Percentiles rank a stretch among this genome's conserved stretches.
These are phyloP conservation scores for Didymella segeticola DNA, from an alignment of 2,329 filamentous ascomycete species.

Conservation along the genomic window DNA sequence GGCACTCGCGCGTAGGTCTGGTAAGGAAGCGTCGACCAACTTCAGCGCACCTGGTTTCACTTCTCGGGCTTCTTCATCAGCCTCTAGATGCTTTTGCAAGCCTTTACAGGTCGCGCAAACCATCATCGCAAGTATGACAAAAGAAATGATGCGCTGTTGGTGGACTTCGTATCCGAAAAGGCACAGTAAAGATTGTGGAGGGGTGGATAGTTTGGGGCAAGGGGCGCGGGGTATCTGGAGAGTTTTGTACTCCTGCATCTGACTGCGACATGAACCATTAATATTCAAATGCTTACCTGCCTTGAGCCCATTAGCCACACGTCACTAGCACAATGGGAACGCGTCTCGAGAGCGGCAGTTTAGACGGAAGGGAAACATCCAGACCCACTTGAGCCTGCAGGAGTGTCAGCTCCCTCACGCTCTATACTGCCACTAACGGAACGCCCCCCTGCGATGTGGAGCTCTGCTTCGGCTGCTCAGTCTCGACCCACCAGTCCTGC, in stretches of 20 bases:
- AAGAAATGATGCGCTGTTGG: neutral
- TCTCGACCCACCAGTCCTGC: neutral
- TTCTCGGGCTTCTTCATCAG: conserved; percentile 23
- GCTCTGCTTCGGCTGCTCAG: conserved; percentile 7
- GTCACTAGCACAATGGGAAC: conserved; percentile 10
- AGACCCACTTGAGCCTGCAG: conserved; percentile 16
- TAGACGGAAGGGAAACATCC: conserved; percentile 6
- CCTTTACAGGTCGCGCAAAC: conserved; percentile 42
- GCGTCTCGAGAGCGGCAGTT: conserved; percentile 11
- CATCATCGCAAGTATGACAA: conserved; percentile 10
- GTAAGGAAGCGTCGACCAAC: conserved; percentile 40
- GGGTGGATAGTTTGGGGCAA: conserved; percentile 10
- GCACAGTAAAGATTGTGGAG: neutral
- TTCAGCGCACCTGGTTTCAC: conserved; percentile 23
- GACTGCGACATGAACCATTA: conserved; percentile 14
- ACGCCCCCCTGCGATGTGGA: conserved; percentile 7
- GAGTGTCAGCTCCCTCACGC: conserved; percentile 11
- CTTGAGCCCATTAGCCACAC: conserved; percentile 13
- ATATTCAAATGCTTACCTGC: conserved; percentile 1
- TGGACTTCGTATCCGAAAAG: neutral
- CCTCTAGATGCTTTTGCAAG: conserved; percentile 39
- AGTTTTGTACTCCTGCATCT: conserved; percentile 15
- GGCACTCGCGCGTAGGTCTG: conserved; percentile 38
- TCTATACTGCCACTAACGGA: conserved; percentile 7
- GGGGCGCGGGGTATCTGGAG: conserved; percentile 10